A percentile compares a stretch with the other conserved stretches of the same genome.
phyloP scores from a whole-genome alignment of 352 stramenopile genomes.

The Pythium scleroteichum region DNA sequence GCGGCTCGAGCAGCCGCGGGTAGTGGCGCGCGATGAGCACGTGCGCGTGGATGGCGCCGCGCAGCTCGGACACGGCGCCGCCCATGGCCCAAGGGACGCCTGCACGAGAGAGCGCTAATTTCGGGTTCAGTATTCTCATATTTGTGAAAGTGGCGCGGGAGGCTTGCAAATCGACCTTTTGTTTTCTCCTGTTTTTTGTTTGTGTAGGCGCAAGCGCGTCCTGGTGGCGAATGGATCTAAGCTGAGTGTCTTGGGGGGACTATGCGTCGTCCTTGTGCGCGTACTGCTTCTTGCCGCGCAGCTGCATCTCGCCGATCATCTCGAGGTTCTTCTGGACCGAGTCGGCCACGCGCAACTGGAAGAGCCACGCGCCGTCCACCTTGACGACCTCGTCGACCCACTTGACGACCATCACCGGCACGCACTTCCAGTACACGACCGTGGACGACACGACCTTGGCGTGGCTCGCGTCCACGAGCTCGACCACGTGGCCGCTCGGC shows the following conservation, averaged over 20 bases:
- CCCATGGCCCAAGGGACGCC: slow-evolving; percentile 39
- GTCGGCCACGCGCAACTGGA: slow-evolving; percentile 68
- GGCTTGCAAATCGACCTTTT: no score
- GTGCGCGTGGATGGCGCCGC: slow-evolving; percentile 64
- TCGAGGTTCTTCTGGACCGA: slow-evolving; percentile 89
- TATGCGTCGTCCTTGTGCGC: slow-evolving; percentile 52
- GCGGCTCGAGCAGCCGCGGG: slow-evolving; percentile 58
- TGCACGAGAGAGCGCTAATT: no score
- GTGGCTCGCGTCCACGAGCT: slow-evolving; percentile 52
- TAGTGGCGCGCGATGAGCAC: slow-evolving; percentile 61
- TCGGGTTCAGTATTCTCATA: slow-evolving; percentile 4
- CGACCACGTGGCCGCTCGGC: slow-evolving; percentile 78
- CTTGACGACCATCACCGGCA: slow-evolving; percentile 81
- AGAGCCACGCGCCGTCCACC: slow-evolving; percentile 71
- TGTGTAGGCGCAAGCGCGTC: no score
- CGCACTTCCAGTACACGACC: slow-evolving; percentile 86
- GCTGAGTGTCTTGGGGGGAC: no score
- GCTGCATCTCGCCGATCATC: slow-evolving; percentile 88
- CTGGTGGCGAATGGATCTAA: no score
- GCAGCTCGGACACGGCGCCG: slow-evolving; percentile 65
- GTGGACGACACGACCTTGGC: slow-evolving; percentile 62
- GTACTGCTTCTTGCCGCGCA: slow-evolving; percentile 89
- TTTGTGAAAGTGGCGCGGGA: background rate
- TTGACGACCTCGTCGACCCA: slow-evolving; percentile 82
- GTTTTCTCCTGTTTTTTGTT: no score